Base-by-base conservation (phyloP, 768 basidiomycete species). In the Phylloporus sp. region DNA sequence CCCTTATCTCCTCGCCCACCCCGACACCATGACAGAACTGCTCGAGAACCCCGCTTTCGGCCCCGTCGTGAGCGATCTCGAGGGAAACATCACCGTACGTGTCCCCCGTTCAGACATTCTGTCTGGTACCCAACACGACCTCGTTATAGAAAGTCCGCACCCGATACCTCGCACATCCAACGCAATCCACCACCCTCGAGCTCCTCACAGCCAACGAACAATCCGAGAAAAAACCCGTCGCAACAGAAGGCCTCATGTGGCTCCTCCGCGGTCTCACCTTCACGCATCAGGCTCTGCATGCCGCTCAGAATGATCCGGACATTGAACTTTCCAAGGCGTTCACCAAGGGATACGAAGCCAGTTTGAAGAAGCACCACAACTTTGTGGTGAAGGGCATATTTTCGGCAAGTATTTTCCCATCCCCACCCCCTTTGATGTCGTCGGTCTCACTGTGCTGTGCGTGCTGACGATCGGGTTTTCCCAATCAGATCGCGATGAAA, bases 181-280 rank as follows among this genome's bases (percentile, higher is more conserved):
- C 67, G 2, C 55, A 79, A 50, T 91, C 86, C 6, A 65, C 68
- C 23, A 97, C 96, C 1, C 78, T 99, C 22, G 90, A 99, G 69
- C 69, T 75, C 38, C 80, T 99, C 22, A 82, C 92, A 5, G 75
- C 76, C 59, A 85, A 86, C 59, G 96, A 98, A 69, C 84, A 88
- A 66, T 69, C 69, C 20, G 87, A 91, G 69, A 90, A 93, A 78
- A 92, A 92, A 68, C 78, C 80, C 14, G 77, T 79, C 1, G 91
- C 95, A 3, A 96, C 94, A 0, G 86, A 94, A 61, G 93, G 91
- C 14, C 77, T 97, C 44, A 70, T 97, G 69, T 99, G 96, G 96
- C 78, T 99, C 39, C 76, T 93, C 38, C 82, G 93, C 24, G 96
- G 92, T 3, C 79, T 94, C 42, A 79, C 81, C 23, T 99, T 99